Percentiles rank a stretch among this genome's conserved stretches.
phyloP scores from a whole-genome alignment of 2,329 filamentous ascomycete genomes.

The Cytospora mali region DNA sequence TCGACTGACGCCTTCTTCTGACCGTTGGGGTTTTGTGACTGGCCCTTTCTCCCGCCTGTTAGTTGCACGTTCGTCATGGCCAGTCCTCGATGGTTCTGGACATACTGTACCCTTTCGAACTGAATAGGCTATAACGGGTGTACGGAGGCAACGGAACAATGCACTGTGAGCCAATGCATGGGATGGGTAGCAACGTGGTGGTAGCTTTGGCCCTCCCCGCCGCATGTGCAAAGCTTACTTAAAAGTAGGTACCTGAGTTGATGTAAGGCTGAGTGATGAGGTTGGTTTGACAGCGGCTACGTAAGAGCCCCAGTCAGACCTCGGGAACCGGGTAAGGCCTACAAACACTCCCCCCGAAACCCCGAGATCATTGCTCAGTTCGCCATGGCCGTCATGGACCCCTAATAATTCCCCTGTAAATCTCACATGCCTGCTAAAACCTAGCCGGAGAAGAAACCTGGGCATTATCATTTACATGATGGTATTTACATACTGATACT shows the following conservation, averaged over 20 bases:
- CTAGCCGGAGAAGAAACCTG: too few relatives aligned
- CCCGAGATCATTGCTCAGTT: too few relatives aligned
- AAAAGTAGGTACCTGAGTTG: background rate
- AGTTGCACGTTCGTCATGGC: background rate
- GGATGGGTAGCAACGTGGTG: background rate
- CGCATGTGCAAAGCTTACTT: background rate
- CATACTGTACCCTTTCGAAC: background rate
- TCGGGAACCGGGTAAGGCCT: background rate
- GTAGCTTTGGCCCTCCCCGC: background rate
- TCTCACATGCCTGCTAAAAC: background rate
- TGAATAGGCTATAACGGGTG: background rate
- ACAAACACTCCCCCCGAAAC: background rate
- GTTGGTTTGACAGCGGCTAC: background rate
- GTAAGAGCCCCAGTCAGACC: background rate
- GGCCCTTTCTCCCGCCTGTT: background rate
- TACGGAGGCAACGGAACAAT: background rate
- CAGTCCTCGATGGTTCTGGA: background rate
- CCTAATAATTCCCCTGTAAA: background rate
- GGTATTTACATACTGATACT: too few relatives aligned
- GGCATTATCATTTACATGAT: too few relatives aligned
- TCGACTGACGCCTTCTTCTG: background rate
- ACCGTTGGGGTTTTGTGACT: background rate
- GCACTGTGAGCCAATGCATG: background rate
- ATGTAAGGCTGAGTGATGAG: conserved; percentile 3
- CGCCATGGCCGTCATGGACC: too few relatives aligned